These are phyloP conservation scores for Bertia moriformis DNA, from an alignment of 2,329 filamentous ascomycete species.

Conservation along the genomic window DNA sequence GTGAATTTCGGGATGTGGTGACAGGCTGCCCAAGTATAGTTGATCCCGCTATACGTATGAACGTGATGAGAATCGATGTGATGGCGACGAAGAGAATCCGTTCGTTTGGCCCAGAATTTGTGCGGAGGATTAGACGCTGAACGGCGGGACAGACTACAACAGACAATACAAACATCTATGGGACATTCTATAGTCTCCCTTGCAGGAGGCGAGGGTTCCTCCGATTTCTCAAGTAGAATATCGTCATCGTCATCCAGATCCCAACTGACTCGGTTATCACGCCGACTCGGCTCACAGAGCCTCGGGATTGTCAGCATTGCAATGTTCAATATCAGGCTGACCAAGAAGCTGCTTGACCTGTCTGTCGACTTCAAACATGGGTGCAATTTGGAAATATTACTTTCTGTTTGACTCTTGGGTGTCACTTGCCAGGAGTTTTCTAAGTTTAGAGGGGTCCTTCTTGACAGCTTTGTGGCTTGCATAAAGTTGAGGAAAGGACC, in stretches of 20 bases:
- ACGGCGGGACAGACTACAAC: slow-evolving; percentile 8
- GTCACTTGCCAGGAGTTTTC: no score
- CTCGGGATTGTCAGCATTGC: slow-evolving; percentile 10
- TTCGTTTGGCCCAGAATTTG: slow-evolving; percentile 9
- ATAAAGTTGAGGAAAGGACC: no score
- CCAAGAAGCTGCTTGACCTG: no score
- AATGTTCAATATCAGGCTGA: no score
- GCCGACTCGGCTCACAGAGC: slow-evolving; percentile 10
- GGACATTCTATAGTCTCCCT: slow-evolving; percentile 6
- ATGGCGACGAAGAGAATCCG: slow-evolving; percentile 4
- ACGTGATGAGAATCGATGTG: not conserved
- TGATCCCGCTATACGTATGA: not conserved
- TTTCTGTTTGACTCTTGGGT: no score
- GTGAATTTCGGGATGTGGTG: not conserved
- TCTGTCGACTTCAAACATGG: no score
- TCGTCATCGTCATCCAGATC: slow-evolving; percentile 5
- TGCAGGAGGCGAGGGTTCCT: slow-evolving; percentile 6
- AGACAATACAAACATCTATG: slow-evolving; percentile 12
- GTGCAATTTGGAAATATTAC: no score
- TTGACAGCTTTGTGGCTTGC: no score
- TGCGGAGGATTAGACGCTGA: slow-evolving; percentile 10
- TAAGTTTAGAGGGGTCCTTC: no score
- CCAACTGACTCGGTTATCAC: slow-evolving; percentile 10
- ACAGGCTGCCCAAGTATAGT: not conserved
- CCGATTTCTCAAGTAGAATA: slow-evolving; percentile 4